Conservation (phyloP, 2,329 filamentous ascomycete species). For the Aspergillus cejpii region DNA sequence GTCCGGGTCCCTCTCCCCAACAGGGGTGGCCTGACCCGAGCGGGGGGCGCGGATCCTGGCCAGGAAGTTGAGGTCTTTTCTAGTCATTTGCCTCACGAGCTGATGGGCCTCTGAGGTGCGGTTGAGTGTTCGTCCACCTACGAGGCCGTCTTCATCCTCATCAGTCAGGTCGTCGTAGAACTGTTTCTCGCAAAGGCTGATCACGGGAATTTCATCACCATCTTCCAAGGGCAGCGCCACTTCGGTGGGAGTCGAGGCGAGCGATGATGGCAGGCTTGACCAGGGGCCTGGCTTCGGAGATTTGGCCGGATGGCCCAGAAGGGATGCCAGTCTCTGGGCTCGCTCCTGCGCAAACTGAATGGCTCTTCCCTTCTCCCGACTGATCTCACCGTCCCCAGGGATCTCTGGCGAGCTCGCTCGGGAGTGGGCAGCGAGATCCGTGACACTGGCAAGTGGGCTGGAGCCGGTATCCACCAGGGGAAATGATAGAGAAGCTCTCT, state of each 20-base stretch:
- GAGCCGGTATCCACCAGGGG: slow-evolving; percentile 24
- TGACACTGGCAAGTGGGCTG: slow-evolving; percentile 26
- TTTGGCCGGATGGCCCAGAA: slow-evolving; percentile 28
- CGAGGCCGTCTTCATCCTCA: slow-evolving; percentile 27
- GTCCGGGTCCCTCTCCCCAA: slow-evolving; percentile 44
- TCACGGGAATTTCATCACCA: slow-evolving; percentile 34
- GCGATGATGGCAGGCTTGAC: slow-evolving; percentile 25
- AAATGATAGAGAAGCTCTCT: slow-evolving; percentile 21
- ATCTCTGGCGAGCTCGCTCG: slow-evolving; percentile 19
- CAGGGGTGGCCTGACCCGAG: slow-evolving; percentile 31
- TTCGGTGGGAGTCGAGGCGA: slow-evolving; percentile 27
- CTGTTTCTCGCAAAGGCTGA: slow-evolving; percentile 30
- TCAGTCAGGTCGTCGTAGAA: slow-evolving; percentile 25
- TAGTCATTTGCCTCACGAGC: slow-evolving; percentile 35
- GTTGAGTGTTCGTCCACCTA: slow-evolving; percentile 24
- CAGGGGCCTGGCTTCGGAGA: slow-evolving; percentile 26
- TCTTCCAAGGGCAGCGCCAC: slow-evolving; percentile 22
- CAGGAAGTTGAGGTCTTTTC: slow-evolving; percentile 28
- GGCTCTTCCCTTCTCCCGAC: slow-evolving; percentile 31
- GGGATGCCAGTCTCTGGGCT: slow-evolving; percentile 31
- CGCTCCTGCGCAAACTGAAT: slow-evolving; percentile 32
- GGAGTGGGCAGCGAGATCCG: slow-evolving; percentile 23
- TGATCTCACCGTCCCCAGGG: slow-evolving; percentile 25
- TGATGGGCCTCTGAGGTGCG: slow-evolving; percentile 29
- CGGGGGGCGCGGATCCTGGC: slow-evolving; percentile 29